phyloP scores from a whole-genome alignment of 129 eudicot genomes.

The Lonicera japonica region DNA sequence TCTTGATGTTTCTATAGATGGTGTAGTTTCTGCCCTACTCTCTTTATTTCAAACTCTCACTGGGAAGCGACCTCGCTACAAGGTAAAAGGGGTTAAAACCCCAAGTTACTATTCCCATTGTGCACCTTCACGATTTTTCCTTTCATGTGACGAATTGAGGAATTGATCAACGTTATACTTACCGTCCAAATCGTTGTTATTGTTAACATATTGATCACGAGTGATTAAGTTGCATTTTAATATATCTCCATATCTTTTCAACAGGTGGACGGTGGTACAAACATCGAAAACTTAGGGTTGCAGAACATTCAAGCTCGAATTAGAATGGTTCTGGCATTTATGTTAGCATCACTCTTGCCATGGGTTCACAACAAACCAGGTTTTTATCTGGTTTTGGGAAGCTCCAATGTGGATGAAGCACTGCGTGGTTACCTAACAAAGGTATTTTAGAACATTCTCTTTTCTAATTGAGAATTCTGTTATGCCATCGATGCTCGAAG shows the following conservation, averaged over 20 bases:
- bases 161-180: not conserved
- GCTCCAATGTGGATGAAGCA: constrained; percentile 98
- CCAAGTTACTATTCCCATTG: not conserved
- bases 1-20: constrained; percentile 81
- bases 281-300: constrained; percentile 86
- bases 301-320: constrained; percentile 98
- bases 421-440: constrained; percentile 95
- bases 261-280: constrained; percentile 94
- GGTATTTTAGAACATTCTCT: constrained; percentile 33
- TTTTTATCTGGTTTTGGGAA: constrained; percentile 90
- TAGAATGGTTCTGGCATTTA: constrained; percentile 94
- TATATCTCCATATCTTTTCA: not conserved
- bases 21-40: constrained; percentile 68
- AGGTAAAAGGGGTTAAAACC: constrained; percentile 34
- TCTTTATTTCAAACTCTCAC: constrained; percentile 81
- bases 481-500: not conserved
- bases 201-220: not conserved
- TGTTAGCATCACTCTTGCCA: constrained; percentile 92
- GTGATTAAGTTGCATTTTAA: not conserved
- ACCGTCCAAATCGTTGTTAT: not conserved
- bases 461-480: not conserved
- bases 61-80: constrained; percentile 83
- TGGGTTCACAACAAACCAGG: constrained; percentile 98
- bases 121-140: not conserved
- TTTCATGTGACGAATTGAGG: not conserved